Evolutionary conservation across 192 early-diverging fungal genomes (phyloP).

Genomic region (Coemansia sp.): DNA sequence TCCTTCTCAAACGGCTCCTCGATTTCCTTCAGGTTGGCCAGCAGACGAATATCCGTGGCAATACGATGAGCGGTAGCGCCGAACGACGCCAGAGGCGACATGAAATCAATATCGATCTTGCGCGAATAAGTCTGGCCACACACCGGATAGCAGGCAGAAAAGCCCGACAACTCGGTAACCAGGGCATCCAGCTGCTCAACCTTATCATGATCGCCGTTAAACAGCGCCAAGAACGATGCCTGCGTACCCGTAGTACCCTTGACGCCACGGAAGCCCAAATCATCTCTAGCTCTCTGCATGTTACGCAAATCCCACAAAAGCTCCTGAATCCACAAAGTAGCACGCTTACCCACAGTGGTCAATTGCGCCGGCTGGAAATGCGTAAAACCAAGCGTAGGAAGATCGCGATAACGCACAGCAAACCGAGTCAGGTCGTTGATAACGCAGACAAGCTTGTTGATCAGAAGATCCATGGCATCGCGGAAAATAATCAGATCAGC

Average conservation of each 20-base stretch:
- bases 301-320: conserved; percentile 95
- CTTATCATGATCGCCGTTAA: conserved; percentile 92
- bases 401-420: conserved; percentile 74
- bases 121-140: conserved; percentile 98
- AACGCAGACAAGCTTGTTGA: conserved; percentile 84
- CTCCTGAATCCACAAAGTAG: conserved; percentile 96
- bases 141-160: conserved; percentile 82
- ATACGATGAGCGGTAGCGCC: conserved; percentile 97
- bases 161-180: conserved; percentile 88
- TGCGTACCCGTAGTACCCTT: conserved; percentile 99
- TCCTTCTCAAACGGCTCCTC: conserved; percentile 99
- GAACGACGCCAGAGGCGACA: conserved; percentile 84
- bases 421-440: conserved; percentile 80
- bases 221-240: conserved; percentile 94
- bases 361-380: conserved; percentile 99
- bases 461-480: conserved; percentile 89
- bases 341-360: conserved; percentile 97
- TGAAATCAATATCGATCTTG: conserved; percentile 94
- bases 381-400: conserved; percentile 97
- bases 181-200: conserved; percentile 88
- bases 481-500: conserved; percentile 98
- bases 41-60: conserved; percentile 92
- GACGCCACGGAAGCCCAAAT: conserved; percentile 91
- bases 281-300: conserved; percentile 81
- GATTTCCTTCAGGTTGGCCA: conserved; percentile 96